These are phyloP conservation scores for Wakefieldia striispora DNA, from an alignment of 768 basidiomycete species.

Conservation along the genomic window DNA sequence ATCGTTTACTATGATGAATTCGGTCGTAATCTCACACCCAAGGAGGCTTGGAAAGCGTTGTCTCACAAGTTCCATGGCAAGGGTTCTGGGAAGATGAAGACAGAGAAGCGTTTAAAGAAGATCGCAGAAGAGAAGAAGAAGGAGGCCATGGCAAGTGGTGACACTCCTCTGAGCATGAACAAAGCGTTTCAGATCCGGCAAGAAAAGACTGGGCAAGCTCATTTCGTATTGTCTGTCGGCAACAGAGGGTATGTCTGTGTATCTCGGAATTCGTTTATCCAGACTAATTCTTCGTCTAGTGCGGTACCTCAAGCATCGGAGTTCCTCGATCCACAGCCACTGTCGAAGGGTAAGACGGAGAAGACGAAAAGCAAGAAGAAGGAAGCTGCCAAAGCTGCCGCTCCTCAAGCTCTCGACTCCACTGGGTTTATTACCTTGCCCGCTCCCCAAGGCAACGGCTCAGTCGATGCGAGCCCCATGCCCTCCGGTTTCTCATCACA, in stretches of 20 bases:
- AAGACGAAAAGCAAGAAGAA: conserved; percentile 81
- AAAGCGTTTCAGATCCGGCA: conserved; percentile 91
- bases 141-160: conserved; percentile 89
- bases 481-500: conserved; percentile 38
- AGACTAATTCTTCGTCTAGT: conserved; percentile 38
- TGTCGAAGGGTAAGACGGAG: conserved; percentile 82
- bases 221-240: conserved; percentile 93
- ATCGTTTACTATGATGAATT: conserved; percentile 97
- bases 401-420: conserved; percentile 44
- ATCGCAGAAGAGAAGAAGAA: conserved; percentile 98
- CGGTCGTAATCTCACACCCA: conserved; percentile 80
- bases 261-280: not conserved
- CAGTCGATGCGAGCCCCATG: conserved; percentile 40
- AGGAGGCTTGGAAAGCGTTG: conserved; percentile 98
- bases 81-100: conserved; percentile 95
- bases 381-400: conserved; percentile 49
- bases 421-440: conserved; percentile 74
- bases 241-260: conserved; percentile 71
- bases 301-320: conserved; percentile 85
- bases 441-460: conserved; percentile 49
- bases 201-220: conserved; percentile 92
- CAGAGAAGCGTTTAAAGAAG: conserved; percentile 93
- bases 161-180: conserved; percentile 95
- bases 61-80: conserved; percentile 99
- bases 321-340: conserved; percentile 76